Evolutionary conservation across 176 grass and related monocot species (phyloP), one percentile per base, ranked within the genome.

Genomic region (Zea luxurians): DNA sequence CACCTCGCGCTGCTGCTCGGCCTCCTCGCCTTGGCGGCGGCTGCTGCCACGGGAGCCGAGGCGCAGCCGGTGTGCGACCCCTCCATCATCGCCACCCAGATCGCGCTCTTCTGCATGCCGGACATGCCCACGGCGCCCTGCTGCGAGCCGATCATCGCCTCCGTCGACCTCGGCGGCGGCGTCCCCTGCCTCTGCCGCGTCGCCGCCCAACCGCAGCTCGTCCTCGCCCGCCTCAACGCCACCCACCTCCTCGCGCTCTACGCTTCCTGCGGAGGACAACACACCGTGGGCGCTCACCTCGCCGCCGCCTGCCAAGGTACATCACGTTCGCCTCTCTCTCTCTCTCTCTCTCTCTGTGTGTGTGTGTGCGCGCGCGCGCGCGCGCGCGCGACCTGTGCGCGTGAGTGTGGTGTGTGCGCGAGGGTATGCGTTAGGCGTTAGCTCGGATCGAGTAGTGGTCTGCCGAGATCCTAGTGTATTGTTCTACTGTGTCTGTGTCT

Each of bases 181-280:
- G 64, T 68, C 16, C 62, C 53, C 61, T 76, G 81, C 73, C 71
- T 76, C 41, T 83, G 81, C 81, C 73, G 81, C 71, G 73, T 75
- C 50, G 81, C 81, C 5, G 72, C 72, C 37, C 71, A 58, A 50
- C 71, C 81, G 49, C 73, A 38, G 52, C 81, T 76, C 53, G 12
- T 59, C 81, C 43, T 72, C 34, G 81, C 70, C 52, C 72, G 82
- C 64, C 64, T 83, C 73, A 83, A 83, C 52, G 82, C 73, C 64
- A 15, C 64, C 42, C 82, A 75, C 63, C 73, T 83, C 43, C 64
- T 77, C 21, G 6, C 52, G 73, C 73, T 83, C 48, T 83, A 83
- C 62, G 37, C 50, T 35, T 42, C 82, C 48, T 83, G 82, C 52
- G 72, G 82, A 2, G 73, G 82, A 2, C 69, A 64, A 58, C 69